Percentiles rank a stretch among this genome's conserved stretches.
These are phyloP conservation scores for Peronospora farinosa DNA, from an alignment of 352 stramenopile genomes.

Conservation along the genomic window DNA sequence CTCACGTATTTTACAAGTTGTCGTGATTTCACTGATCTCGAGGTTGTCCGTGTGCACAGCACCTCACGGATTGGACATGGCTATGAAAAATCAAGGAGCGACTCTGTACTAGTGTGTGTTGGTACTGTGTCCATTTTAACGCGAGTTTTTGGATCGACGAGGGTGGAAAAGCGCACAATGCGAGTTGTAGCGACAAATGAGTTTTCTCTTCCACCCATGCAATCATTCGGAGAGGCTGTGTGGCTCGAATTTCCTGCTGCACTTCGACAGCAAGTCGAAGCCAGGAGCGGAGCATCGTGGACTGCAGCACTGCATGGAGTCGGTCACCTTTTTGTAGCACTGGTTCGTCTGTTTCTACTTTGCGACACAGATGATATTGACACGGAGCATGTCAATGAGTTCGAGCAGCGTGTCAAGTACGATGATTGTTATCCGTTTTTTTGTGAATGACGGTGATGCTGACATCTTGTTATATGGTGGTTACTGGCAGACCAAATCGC, in stretches of 20 bases:
- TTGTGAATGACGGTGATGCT: neutral
- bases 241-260: slow-evolving; percentile 90
- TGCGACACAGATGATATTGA: slow-evolving; percentile 81
- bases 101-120: slow-evolving; percentile 38
- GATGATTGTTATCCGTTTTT: neutral
- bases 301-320: slow-evolving; percentile 66
- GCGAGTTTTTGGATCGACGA: slow-evolving; percentile 77
- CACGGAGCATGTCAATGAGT: slow-evolving; percentile 77
- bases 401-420: slow-evolving; percentile 58
- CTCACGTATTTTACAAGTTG: slow-evolving; percentile 86
- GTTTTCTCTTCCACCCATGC: slow-evolving; percentile 93
- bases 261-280: slow-evolving; percentile 41
- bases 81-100: slow-evolving; percentile 1
- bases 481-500: slow-evolving; percentile 49
- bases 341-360: slow-evolving; percentile 91
- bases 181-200: slow-evolving; percentile 77
- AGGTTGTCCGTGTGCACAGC: slow-evolving; percentile 68
- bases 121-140: slow-evolving; percentile 76
- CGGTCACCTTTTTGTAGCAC: slow-evolving; percentile 87
- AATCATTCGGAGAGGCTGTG: slow-evolving; percentile 90
- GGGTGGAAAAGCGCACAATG: slow-evolving; percentile 80
- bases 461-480: slow-evolving; percentile 2
- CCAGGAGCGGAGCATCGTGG: slow-evolving; percentile 29
- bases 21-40: slow-evolving; percentile 84
- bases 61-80: slow-evolving; percentile 9